These are phyloP conservation scores for Rhizopus sp. DNA, from an alignment of 371 early-diverging fungal species.

Conservation along the genomic window DNA sequence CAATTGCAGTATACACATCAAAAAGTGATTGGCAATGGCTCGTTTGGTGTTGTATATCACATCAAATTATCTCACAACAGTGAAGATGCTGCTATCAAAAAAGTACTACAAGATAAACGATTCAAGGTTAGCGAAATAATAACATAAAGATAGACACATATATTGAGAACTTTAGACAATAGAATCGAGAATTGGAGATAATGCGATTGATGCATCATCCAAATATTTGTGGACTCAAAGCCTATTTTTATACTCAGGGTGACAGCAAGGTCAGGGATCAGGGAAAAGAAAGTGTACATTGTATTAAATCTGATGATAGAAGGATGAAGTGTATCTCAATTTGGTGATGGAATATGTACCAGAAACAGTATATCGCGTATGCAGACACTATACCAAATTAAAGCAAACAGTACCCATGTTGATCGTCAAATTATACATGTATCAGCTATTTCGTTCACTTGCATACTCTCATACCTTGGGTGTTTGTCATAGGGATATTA, in stretches of 20 bases:
- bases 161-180: conserved; percentile 9
- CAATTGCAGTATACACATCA: conserved; percentile 89
- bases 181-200: conserved; percentile 96
- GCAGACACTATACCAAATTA: conserved; percentile 81
- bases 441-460: conserved; percentile 93
- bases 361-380: conserved; percentile 90
- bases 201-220: conserved; percentile 90
- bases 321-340: conserved; percentile 93
- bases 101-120: conserved; percentile 94
- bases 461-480: conserved; percentile 95
- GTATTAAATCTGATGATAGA: conserved; percentile 33
- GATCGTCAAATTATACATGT: conserved; percentile 93
- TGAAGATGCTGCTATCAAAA: conserved; percentile 91
- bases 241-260: conserved; percentile 88
- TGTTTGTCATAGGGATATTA: conserved; percentile 97
- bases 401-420: conserved; percentile 91
- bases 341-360: conserved; percentile 93
- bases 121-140: conserved; percentile 73
- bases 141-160: not conserved
- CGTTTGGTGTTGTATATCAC: conserved; percentile 96
- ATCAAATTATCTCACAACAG: conserved; percentile 77
- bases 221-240: conserved; percentile 84
- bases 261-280: conserved; percentile 56
- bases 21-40: conserved; percentile 93
- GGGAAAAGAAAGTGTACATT: not conserved